phyloP scores from a whole-genome alignment of 2,329 filamentous ascomycete species.

The Lecanicillium sp. region DNA sequence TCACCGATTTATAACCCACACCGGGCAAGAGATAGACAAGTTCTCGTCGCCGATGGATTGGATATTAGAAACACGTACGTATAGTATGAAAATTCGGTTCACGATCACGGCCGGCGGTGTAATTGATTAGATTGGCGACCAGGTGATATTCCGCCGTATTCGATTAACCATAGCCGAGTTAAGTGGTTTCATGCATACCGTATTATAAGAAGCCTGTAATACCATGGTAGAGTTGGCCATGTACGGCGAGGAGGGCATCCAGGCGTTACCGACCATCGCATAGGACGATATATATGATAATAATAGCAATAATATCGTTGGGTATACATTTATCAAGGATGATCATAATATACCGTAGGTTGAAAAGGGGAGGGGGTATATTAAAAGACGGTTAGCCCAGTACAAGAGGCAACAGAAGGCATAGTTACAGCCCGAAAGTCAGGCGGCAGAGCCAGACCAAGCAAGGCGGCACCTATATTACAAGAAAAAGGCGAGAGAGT shows the following conservation, averaged over 20 bases:
- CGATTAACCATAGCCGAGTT: neutral
- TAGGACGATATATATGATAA: neutral
- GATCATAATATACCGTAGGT: neutral
- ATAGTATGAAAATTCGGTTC: conserved; percentile 1
- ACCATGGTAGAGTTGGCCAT: neutral
- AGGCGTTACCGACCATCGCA: neutral
- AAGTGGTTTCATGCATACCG: neutral
- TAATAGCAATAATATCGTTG: neutral
- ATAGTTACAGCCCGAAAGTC: neutral
- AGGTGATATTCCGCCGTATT: neutral
- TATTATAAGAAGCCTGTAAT: neutral
- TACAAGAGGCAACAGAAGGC: neutral
- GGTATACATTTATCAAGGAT: neutral
- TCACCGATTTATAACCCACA: neutral
- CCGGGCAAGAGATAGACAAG: neutral
- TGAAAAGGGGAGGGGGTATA: neutral
- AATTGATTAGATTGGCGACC: neutral
- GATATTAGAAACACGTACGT: conserved; percentile 1
- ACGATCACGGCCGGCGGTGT: neutral
- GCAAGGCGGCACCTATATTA: too few relatives aligned
- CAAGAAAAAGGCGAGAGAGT: neutral
- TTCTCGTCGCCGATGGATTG: neutral
- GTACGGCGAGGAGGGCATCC: neutral
- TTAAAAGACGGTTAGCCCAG: neutral
- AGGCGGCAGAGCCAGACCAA: too few relatives aligned